These are phyloP conservation scores for Phaeotremella fagi DNA, from an alignment of 768 basidiomycete genomes.

Conservation along the genomic window DNA sequence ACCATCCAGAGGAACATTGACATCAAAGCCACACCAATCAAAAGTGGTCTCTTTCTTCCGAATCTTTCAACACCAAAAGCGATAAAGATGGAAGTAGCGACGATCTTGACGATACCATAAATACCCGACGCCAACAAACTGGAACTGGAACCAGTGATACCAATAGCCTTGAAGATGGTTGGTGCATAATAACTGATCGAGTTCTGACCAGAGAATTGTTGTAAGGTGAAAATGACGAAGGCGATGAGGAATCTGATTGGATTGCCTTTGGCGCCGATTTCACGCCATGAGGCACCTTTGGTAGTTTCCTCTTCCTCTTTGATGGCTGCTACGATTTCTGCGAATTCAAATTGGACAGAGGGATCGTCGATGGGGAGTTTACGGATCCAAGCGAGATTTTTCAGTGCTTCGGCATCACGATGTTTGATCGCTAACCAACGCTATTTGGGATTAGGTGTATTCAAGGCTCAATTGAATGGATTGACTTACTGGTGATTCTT, in stretches of 20 bases:
- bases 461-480: neutral
- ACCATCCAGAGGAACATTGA: conserved; percentile 74
- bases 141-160: conserved; percentile 43
- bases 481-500: conserved; percentile 35
- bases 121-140: conserved; percentile 49
- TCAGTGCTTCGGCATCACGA: conserved; percentile 50
- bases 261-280: conserved; percentile 77
- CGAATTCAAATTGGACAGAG: conserved; percentile 47
- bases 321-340: conserved; percentile 75
- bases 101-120: conserved; percentile 51
- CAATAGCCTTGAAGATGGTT: conserved; percentile 45
- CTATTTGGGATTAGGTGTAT: conserved; percentile 1
- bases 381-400: conserved; percentile 53
- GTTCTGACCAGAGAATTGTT: conserved; percentile 73
- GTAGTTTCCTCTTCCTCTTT: conserved; percentile 66
- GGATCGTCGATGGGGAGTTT: conserved; percentile 45
- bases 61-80: conserved; percentile 48
- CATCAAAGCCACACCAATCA: conserved; percentile 71
- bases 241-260: conserved; percentile 79
- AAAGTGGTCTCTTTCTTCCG: conserved; percentile 54
- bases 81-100: conserved; percentile 49
- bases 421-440: conserved; percentile 49
- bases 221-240: conserved; percentile 58
- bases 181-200: conserved; percentile 52
- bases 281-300: conserved; percentile 64